Base-by-base conservation (phyloP, 306 rosid genomes). In the Castanea crenata region DNA sequence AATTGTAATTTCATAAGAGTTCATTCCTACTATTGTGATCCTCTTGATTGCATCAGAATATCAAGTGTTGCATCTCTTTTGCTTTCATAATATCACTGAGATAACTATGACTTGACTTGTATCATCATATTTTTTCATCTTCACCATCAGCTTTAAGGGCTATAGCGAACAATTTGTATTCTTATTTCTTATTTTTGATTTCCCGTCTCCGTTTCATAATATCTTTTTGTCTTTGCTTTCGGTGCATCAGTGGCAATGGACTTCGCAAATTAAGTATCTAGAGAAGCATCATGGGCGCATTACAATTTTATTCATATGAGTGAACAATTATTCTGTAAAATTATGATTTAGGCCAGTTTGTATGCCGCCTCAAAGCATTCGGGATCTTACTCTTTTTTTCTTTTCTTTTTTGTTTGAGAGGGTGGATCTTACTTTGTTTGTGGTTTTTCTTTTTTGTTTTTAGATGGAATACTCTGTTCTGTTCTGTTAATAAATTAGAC, bases 221-320 rank as follows among this genome's bases (percentile, higher is more conserved):
- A 20, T 25, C 55, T 74, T 49, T 72, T 51, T 58, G 16, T 16
- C 69, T 78, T 59, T 78, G 54, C 1, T 27, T 27, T 20, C 82
- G 79, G 23, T 80, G 69, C 67, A 78, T 14, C 91, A 93, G 97
- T 82, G 80, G 97, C 88, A 41, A 54, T 68, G 46, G 94, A 91
- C 35, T 83, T 89, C n/a, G 82, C 65, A 74, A 85, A 81, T 73
- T 81, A 78, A 75, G 96, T 87, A 14, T 75, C 85, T 56, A 88
- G 89, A 91, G 83, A 79, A 70, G 74, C 69, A 85, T 19, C 67
- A 11, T 1, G 31, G 52, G 75, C 49, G 16, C 74, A 32, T 67
- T 82, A 79, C 71, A 75, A 64, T 82, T 84, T 84, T 71, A 77
- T 76, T 70, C 34, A 77, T 58, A 78, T 49, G 52, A 15, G 69